Evolutionary conservation across 768 basidiomycete species (phyloP), one percentile per base, ranked within the genome.

Genomic region (Mrakia hoshinonis): DNA sequence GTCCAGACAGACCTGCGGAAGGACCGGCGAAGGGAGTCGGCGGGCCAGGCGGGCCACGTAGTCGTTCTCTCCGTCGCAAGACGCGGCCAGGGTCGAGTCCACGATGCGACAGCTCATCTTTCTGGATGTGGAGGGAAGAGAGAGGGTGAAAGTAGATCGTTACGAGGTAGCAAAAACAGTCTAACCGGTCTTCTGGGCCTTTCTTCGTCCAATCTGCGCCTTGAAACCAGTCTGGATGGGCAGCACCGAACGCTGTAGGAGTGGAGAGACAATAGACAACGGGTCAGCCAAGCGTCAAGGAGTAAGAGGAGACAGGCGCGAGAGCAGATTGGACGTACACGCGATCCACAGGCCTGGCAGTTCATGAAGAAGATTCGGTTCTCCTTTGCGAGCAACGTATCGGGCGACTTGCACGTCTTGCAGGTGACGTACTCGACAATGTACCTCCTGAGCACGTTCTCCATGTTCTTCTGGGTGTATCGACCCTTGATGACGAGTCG

Each of bases 351-450:
- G 29, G 77, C 74, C 73, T 79, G 79, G 75, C 81, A 82, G 43
- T 78, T 79, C 73, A 82, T 80, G 85, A 99, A 99, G 85, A 94
- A 97, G 79, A 99, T 91, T 81, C 96, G 91, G 81, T 96, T 96
- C 82, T 98, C 94, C 81, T 98, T 99, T 36, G 89, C 88, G 47
- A 99, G 85, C 24, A 96, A 85, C 2, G 96, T 99, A 80, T 99
- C 96, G 55, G 91, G 91, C 0, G 95, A 97, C 82, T 97, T 99
- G 85, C 96, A 99, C 49, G 94, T 98, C 81, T 96, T 95, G 86
- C 96, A 99, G 48, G 94, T 94, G 73, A 97, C 95, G 81, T 97
- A 98, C 82, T 97, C 94, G 73, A 95, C 94, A 76, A 98, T 97
- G 80, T 99, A 99, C 70, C 92, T 86, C 78, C 96, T 85, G 75